Percentiles rank a stretch among this genome's conserved stretches.
Conservation (phyloP, 768 basidiomycete genomes). For the Panaeolus papilionaceus region DNA sequence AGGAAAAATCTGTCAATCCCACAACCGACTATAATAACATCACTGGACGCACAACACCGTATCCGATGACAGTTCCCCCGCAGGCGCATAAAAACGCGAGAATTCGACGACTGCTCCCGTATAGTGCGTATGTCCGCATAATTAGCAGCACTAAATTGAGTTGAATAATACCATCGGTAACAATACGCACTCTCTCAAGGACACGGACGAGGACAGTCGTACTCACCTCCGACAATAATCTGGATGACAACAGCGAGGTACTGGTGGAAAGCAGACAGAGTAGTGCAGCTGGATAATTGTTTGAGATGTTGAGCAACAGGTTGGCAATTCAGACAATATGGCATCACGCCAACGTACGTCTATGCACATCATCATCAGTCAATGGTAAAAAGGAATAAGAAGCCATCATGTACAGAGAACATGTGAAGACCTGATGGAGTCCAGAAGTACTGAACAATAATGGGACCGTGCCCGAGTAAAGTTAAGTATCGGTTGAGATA, state of each 20-base stretch:
- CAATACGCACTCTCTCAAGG: neutral
- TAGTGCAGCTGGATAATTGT: slow-evolving; percentile 32
- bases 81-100: slow-evolving; percentile 34
- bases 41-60: slow-evolving; percentile 33
- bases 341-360: slow-evolving; percentile 14
- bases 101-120: slow-evolving; percentile 35
- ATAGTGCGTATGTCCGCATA: slow-evolving; percentile 48
- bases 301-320: neutral
- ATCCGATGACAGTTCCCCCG: slow-evolving; percentile 33
- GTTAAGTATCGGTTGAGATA: slow-evolving; percentile 51
- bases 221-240: slow-evolving; percentile 44
- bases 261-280: slow-evolving; percentile 35
- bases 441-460: slow-evolving; percentile 41
- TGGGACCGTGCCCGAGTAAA: slow-evolving; percentile 44
- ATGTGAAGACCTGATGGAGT: slow-evolving; percentile 30
- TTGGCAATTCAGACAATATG: neutral
- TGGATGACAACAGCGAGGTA: slow-evolving; percentile 42
- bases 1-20: neutral
- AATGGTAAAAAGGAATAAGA: neutral
- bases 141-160: slow-evolving; percentile 39
- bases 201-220: neutral
- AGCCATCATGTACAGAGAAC: slow-evolving; percentile 30
- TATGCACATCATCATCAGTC: slow-evolving; percentile 3
- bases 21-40: neutral
- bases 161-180: neutral